Evolutionary conservation across 441 rosid species (phyloP), one percentile per base, ranked within the genome.

Genomic region (Aquilaria agallochum): DNA sequence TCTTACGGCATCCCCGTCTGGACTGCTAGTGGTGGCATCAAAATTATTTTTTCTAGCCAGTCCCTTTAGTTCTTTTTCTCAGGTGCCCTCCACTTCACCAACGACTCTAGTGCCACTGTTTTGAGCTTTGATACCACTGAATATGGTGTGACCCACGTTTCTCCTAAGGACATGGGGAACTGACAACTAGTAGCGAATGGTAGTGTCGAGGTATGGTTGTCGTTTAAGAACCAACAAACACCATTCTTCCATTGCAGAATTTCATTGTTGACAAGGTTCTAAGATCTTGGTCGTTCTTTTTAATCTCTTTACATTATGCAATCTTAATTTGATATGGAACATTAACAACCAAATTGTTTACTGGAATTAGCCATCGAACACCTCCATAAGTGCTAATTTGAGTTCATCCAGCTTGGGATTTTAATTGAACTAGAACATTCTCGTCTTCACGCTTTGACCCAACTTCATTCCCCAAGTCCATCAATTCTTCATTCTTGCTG

Each of bases 161-260:
- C 82, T 0, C 65, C 86, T 31, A 79, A 82, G 7, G 82, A 81
- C 56, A 64, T 74, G 9, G 92, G 96, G 46, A 73, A 83, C 48
- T 71, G 86, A 30, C 50, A 66, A 51, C 80, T 89, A 32, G 13
- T 66, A 9, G 54, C 52, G 11, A 72, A 55, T 49, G 64, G 54
- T 32, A 65, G 71, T 55, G 15, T 13, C 8, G 5, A 68, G 0
- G 69, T 83, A 33, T 89, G 96, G 96, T 82, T 87, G 11, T 77
- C 84, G 14, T 89, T 89, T 60, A 75, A 74, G 27, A 44, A 80
- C 50, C 92, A 0, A 78, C 72, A 2, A 81, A 86, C 64, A 76
- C 88, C 2, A 66, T 89, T 11, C 77, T 89, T 30, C 86, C 80
- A 3, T 62, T 68, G 48, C 95, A 88, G 84, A 79, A 75, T 64